Conservation (phyloP, 257 asterid genomes). For the Osmanthus fragrans region DNA sequence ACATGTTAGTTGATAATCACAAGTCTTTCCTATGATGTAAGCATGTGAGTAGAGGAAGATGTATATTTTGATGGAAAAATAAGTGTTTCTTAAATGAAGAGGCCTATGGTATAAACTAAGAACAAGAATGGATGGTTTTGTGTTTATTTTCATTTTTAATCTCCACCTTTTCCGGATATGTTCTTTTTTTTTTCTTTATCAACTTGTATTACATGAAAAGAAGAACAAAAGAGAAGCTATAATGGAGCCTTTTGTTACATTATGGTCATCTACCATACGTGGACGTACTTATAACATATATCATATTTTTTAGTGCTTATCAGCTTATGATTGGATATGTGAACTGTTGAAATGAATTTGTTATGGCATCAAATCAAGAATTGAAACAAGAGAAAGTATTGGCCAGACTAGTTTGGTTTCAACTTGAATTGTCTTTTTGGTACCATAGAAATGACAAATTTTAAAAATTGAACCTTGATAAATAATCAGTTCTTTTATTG, state of each 20-base stretch:
- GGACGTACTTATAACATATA: neutral
- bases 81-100: neutral
- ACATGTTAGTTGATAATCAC: neutral
- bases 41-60: neutral
- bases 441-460: neutral
- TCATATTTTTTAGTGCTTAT: neutral
- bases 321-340: neutral
- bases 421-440: neutral
- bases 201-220: neutral
- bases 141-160: neutral
- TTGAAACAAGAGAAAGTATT: neutral
- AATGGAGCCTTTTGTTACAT: neutral
- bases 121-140: too few species aligned
- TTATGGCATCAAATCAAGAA: neutral
- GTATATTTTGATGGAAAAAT: neutral
- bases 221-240: neutral
- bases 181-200: neutral
- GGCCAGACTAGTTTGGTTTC: neutral
- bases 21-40: neutral
- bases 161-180: neutral
- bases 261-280: neutral
- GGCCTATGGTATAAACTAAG: neutral
- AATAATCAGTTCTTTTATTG: constrained; percentile 6
- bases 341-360: neutral
- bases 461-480: neutral